A percentile compares a stretch with the other conserved stretches of the same genome.
These are phyloP conservation scores for Suillus subluteus DNA, from an alignment of 768 basidiomycete genomes.

Conservation along the genomic window DNA sequence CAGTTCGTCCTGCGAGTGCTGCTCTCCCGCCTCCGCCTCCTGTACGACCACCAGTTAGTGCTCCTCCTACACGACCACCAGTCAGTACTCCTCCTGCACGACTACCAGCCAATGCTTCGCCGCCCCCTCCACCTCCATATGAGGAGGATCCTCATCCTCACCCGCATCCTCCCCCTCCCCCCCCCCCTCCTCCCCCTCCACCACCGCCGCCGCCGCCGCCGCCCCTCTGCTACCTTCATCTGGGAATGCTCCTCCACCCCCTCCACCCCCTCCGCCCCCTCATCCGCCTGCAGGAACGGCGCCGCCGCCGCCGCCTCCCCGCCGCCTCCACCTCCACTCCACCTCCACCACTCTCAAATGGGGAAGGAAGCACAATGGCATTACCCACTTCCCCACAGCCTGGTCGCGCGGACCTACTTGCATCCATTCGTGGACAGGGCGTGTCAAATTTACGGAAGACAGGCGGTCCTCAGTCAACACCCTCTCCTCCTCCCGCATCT, in stretches of 20 bases:
- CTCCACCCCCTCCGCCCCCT: slow-evolving; percentile 34
- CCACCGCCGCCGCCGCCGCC: slow-evolving; percentile 27
- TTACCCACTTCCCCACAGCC: slow-evolving; percentile 55
- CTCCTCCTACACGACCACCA: slow-evolving; percentile 34
- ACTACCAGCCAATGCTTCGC: slow-evolving; percentile 39
- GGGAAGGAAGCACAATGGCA: slow-evolving; percentile 24
- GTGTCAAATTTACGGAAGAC: slow-evolving; percentile 71
- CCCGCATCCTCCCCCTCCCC: slow-evolving; percentile 34
- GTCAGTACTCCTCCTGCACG: slow-evolving; percentile 19
- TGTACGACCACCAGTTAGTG: slow-evolving; percentile 29
- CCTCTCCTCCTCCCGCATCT: slow-evolving; percentile 39
- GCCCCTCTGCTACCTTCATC: slow-evolving; percentile 29
- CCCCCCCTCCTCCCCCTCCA: slow-evolving; percentile 7
- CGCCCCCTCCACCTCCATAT: slow-evolving; percentile 30
- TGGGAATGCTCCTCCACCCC: slow-evolving; percentile 27
- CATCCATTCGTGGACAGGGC: slow-evolving; percentile 83
- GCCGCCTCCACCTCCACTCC: slow-evolving; percentile 49
- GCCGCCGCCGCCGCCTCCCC: slow-evolving; percentile 39
- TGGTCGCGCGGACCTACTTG: slow-evolving; percentile 69
- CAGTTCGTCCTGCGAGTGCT: slow-evolving; percentile 35
- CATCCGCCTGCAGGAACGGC: slow-evolving; percentile 25
- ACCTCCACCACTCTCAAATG: slow-evolving; percentile 41
- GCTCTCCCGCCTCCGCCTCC: slow-evolving; percentile 36
- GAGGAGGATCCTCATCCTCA: slow-evolving; percentile 31
- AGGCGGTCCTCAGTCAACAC: slow-evolving; percentile 30